Evolutionary conservation across 805 yeast genomes (phyloP).

Genomic region (Yamadazyma tumulicola): DNA sequence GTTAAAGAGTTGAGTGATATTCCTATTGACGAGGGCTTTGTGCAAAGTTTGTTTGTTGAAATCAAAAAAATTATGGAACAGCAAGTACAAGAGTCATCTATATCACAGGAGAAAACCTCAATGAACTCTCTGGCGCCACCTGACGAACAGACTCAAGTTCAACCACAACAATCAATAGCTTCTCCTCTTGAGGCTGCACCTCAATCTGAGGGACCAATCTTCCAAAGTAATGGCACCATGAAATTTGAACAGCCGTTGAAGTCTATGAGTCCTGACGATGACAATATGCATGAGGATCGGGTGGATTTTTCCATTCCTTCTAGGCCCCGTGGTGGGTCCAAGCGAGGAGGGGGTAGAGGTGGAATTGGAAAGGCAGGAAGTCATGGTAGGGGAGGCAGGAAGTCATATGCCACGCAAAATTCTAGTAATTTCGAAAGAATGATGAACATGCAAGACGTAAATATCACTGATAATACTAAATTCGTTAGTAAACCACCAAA

Average conservation of each 20-base stretch:
- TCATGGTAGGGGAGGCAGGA: conserved; percentile 12
- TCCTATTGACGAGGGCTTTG: conserved; percentile 54
- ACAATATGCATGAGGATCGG: conserved; percentile 12
- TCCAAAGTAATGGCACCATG: background rate
- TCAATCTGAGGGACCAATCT: background rate
- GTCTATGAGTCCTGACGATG: conserved; percentile 1
- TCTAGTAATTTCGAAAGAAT: conserved; percentile 41
- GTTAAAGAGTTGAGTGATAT: conserved; percentile 59
- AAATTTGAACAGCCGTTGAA: background rate
- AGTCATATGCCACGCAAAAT: conserved; percentile 35
- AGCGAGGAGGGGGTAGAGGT: conserved; percentile 3
- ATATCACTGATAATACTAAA: conserved; percentile 18
- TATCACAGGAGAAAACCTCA: conserved; percentile 4
- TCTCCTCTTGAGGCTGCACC: background rate
- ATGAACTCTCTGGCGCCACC: too few species aligned
- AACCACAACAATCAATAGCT: conserved; percentile 1
- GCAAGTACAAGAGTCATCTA: conserved; percentile 11
- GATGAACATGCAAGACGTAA: conserved; percentile 17
- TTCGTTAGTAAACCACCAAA: conserved; percentile 47
- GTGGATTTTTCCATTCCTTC: conserved; percentile 13
- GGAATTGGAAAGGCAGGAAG: conserved; percentile 20
- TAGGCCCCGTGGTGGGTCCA: conserved; percentile 4
- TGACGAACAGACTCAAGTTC: conserved; percentile 5
- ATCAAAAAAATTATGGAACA: conserved; percentile 38
- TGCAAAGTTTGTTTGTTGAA: conserved; percentile 56